Evolutionary conservation across 1,284 basidiomycete genomes (phyloP).

Genomic region (Tetrapyrgos nigripes): DNA sequence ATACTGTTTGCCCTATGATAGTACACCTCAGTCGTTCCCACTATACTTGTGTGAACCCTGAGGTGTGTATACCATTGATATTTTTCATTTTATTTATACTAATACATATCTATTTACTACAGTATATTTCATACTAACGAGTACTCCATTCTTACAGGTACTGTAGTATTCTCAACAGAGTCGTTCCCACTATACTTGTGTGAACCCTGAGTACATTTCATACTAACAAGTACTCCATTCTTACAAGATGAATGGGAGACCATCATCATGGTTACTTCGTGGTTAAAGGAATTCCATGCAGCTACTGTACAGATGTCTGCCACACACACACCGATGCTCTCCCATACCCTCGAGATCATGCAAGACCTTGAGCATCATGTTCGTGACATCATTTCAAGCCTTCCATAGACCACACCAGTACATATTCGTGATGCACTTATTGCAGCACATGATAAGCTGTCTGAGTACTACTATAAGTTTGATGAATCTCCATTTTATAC

Average conservation of each 20-base stretch:
- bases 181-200: too few relatives aligned
- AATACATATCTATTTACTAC: too few relatives aligned
- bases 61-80: too few relatives aligned
- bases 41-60: constrained; percentile 16
- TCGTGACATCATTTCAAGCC: background rate
- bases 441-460: constrained; percentile 12
- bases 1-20: constrained; percentile 19
- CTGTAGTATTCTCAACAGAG: too few relatives aligned
- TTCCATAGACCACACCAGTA: constrained; percentile 6
- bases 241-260: constrained; percentile 33
- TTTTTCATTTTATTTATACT: too few relatives aligned
- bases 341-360: constrained; percentile 23
- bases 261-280: constrained; percentile 13
- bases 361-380: constrained; percentile 19
- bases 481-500: constrained; percentile 33
- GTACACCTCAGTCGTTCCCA: constrained; percentile 16
- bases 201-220: too few relatives aligned
- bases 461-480: too few relatives aligned
- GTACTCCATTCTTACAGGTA: too few relatives aligned
- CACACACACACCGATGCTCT: constrained; percentile 27
- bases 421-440: constrained; percentile 18
- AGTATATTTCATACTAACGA: too few relatives aligned
- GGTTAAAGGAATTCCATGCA: constrained; percentile 27
- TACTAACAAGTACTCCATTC: too few relatives aligned
- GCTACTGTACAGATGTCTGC: constrained; percentile 35